phyloP scores from a whole-genome alignment of 2,329 filamentous ascomycete species.

The Calonectria ilicicola region DNA sequence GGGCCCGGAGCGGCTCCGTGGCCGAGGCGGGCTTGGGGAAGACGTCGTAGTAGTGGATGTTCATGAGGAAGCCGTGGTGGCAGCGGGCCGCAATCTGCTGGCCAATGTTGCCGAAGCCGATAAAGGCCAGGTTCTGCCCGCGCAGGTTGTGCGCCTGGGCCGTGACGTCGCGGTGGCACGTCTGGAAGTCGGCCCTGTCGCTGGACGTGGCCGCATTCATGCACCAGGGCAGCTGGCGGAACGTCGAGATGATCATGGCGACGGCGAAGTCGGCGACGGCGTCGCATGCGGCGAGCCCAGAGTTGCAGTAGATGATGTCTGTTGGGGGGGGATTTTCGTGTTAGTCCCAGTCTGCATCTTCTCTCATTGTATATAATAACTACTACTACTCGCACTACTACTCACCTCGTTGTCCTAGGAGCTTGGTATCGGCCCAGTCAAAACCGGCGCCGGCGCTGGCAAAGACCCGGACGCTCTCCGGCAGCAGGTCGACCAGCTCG shows the following conservation, averaged over 20 bases:
- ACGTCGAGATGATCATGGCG: conserved; percentile 76
- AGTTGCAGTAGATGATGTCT: conserved; percentile 80
- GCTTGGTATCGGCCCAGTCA: conserved; percentile 74
- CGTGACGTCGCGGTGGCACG: conserved; percentile 71
- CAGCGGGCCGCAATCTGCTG: conserved; percentile 68
- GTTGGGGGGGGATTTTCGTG: background rate
- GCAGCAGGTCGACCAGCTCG: conserved; percentile 69
- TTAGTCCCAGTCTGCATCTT: too few relatives aligned
- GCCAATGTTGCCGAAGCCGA: conserved; percentile 77
- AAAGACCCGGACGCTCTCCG: conserved; percentile 68
- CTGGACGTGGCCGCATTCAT: conserved; percentile 63
- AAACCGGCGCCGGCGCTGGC: conserved; percentile 75
- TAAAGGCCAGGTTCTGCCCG: conserved; percentile 70
- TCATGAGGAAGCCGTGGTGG: conserved; percentile 72
- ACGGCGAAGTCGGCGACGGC: conserved; percentile 79
- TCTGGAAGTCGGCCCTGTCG: conserved; percentile 57
- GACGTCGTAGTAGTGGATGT: conserved; percentile 73
- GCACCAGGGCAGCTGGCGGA: conserved; percentile 76
- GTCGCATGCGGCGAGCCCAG: conserved; percentile 76
- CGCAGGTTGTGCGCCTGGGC: conserved; percentile 73
- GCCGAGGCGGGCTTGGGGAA: conserved; percentile 58
- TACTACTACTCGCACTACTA: background rate
- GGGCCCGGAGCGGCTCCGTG: conserved; percentile 57
- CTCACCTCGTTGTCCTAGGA: conserved; percentile 70
- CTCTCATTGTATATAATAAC: too few relatives aligned